phyloP scores from a whole-genome alignment of 2,329 filamentous ascomycete genomes.

The Xylaria sp. region DNA sequence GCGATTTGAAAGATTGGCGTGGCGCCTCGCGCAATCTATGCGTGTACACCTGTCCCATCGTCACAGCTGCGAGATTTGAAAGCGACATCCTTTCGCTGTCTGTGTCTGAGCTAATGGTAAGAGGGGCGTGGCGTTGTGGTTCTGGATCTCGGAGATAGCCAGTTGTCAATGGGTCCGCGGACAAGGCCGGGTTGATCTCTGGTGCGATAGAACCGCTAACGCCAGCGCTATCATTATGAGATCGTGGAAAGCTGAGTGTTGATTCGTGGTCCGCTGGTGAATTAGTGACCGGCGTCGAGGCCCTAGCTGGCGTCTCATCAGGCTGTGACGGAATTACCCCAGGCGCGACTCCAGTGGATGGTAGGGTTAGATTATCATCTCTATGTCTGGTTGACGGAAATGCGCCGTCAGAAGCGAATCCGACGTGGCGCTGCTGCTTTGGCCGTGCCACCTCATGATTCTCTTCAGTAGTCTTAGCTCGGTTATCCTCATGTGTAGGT shows the following conservation, averaged over 20 bases:
- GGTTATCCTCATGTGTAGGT: neutral
- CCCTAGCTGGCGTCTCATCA: neutral
- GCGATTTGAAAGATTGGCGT: slow-evolving; percentile 72
- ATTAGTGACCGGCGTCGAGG: neutral
- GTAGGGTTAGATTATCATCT: slow-evolving; percentile 12
- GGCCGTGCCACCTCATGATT: slow-evolving; percentile 10
- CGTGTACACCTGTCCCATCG: slow-evolving; percentile 65
- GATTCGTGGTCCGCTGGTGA: neutral
- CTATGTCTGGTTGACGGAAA: slow-evolving; percentile 20
- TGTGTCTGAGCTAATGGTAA: slow-evolving; percentile 36
- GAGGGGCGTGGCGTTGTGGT: slow-evolving; percentile 16
- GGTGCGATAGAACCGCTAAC: slow-evolving; percentile 33
- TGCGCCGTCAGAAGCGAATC: slow-evolving; percentile 54
- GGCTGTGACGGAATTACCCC: neutral
- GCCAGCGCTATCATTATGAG: slow-evolving; percentile 27
- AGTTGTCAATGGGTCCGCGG: slow-evolving; percentile 26
- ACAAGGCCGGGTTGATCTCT: slow-evolving; percentile 46
- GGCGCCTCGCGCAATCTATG: slow-evolving; percentile 70
- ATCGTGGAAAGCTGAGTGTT: slow-evolving; percentile 34
- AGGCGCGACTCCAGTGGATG: neutral
- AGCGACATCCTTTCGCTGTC: slow-evolving; percentile 52
- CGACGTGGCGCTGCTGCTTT: slow-evolving; percentile 55
- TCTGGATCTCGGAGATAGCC: slow-evolving; percentile 30
- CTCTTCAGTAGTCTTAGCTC: slow-evolving; percentile 19
- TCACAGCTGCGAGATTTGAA: slow-evolving; percentile 43